Percentiles rank a stretch among this genome's conserved stretches.
These are phyloP conservation scores for Lupinus albus DNA, from an alignment of 306 rosid genomes.

Conservation along the genomic window DNA sequence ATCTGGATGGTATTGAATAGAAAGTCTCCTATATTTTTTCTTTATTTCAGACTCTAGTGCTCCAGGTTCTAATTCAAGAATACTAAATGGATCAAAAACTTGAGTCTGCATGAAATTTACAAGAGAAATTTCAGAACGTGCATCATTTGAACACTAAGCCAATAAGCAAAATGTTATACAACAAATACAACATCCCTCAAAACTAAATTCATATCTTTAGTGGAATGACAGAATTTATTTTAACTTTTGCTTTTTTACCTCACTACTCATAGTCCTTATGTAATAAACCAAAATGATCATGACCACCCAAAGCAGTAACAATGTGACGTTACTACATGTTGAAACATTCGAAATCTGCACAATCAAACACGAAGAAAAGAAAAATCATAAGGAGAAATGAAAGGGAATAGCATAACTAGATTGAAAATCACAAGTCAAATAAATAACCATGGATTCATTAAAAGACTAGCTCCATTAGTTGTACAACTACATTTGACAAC, in stretches of 20 bases:
- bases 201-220: constrained; percentile 15
- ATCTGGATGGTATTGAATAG: constrained; percentile 91
- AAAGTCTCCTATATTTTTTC: constrained; percentile 90
- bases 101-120: constrained; percentile 56
- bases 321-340: constrained; percentile 74
- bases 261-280: constrained; percentile 79
- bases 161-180: constrained; percentile 26
- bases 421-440: neutral
- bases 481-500: neutral
- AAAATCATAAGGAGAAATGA: constrained; percentile 15
- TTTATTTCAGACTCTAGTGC: constrained; percentile 74
- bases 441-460: constrained; percentile 13
- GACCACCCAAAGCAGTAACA: constrained; percentile 80
- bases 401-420: constrained; percentile 1
- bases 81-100: constrained; percentile 87
- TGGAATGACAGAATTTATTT: constrained; percentile 15
- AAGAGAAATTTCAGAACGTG: constrained; percentile 26
- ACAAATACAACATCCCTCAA: constrained; percentile 29
- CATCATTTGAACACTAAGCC: constrained; percentile 17
- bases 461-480: neutral
- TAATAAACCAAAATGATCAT: constrained; percentile 85
- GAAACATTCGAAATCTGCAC: constrained; percentile 91
- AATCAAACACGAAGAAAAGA: constrained; percentile 19
- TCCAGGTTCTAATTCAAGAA: constrained; percentile 84
- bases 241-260: constrained; percentile 59